phyloP scores from a whole-genome alignment of 805 yeast species.

The Priceomyces medius region DNA sequence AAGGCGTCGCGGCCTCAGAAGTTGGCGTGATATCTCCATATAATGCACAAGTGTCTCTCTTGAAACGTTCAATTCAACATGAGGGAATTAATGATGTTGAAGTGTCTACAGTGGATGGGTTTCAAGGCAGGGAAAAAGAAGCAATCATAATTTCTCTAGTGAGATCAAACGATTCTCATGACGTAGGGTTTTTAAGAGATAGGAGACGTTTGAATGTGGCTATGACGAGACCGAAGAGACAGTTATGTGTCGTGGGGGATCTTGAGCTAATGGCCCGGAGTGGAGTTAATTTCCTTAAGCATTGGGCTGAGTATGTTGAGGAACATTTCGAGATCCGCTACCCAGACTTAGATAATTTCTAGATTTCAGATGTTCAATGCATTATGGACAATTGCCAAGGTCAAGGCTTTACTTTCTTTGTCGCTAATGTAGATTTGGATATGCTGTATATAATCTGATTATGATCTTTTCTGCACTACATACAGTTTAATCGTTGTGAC shows the following conservation, averaged over 20 bases:
- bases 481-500: too few relatives aligned
- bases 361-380: too few relatives aligned
- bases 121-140: conserved; percentile 95
- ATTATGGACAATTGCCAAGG: too few relatives aligned
- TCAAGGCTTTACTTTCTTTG: too few relatives aligned
- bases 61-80: conserved; percentile 47
- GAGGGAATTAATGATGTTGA: conserved; percentile 49
- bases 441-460: too few relatives aligned
- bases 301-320: conserved; percentile 73
- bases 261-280: conserved; percentile 59
- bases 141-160: conserved; percentile 78
- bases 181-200: conserved; percentile 82
- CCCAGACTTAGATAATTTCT: conserved; percentile 43
- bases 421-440: too few relatives aligned
- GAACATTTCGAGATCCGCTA: conserved; percentile 65
- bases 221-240: conserved; percentile 85
- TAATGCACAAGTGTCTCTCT: conserved; percentile 73
- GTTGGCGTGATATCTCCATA: conserved; percentile 93
- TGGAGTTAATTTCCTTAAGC: conserved; percentile 47
- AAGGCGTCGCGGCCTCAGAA: conserved; percentile 52
- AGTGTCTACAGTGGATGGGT: conserved; percentile 90
- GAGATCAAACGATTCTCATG: conserved; percentile 67
- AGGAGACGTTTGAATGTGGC: conserved; percentile 86
- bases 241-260: conserved; percentile 83
- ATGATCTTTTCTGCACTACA: too few relatives aligned